These are phyloP conservation scores for Dothiorella sarmentorum DNA, from an alignment of 2,329 filamentous ascomycete genomes.

Conservation along the genomic window DNA sequence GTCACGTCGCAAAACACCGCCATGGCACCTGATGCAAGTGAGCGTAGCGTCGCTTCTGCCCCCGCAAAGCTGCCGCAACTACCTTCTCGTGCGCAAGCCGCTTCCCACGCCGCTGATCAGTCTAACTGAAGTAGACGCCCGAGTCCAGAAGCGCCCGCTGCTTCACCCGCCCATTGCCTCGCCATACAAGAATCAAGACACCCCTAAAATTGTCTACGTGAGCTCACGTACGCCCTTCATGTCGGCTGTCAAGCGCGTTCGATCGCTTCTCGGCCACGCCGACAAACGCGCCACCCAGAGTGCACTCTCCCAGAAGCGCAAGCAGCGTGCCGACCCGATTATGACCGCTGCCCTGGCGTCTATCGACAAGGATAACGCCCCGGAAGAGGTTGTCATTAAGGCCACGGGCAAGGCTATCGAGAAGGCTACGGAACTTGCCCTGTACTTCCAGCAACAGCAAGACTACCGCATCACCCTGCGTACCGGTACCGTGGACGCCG, in stretches of 20 bases:
- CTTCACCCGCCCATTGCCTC: constrained; percentile 54
- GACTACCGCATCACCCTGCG: constrained; percentile 58
- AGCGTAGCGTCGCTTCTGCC: not conserved
- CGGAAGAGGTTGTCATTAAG: constrained; percentile 57
- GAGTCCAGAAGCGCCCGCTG: constrained; percentile 55
- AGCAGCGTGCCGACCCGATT: constrained; percentile 19
- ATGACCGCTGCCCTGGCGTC: constrained; percentile 37
- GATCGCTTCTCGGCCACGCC: constrained; percentile 58
- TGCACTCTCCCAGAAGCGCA: not conserved
- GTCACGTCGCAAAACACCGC: not conserved
- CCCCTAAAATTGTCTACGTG: constrained; percentile 63
- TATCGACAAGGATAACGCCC: constrained; percentile 25
- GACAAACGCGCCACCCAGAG: constrained; percentile 42
- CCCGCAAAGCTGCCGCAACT: constrained; percentile 17
- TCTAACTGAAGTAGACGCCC: constrained; percentile 39
- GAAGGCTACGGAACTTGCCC: constrained; percentile 59
- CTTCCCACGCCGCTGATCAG: not conserved
- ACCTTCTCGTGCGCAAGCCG: constrained; percentile 25
- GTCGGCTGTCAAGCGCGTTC: constrained; percentile 62
- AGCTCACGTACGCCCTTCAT: constrained; percentile 64
- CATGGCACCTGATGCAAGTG: not conserved
- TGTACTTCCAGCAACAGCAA: constrained; percentile 61
- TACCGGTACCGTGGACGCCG: constrained; percentile 61
- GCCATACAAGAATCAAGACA: constrained; percentile 47
- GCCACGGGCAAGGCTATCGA: constrained; percentile 66